A percentile compares a stretch with the other conserved stretches of the same genome.
phyloP scores from a whole-genome alignment of 768 basidiomycete genomes.

The Boletales sp. region DNA sequence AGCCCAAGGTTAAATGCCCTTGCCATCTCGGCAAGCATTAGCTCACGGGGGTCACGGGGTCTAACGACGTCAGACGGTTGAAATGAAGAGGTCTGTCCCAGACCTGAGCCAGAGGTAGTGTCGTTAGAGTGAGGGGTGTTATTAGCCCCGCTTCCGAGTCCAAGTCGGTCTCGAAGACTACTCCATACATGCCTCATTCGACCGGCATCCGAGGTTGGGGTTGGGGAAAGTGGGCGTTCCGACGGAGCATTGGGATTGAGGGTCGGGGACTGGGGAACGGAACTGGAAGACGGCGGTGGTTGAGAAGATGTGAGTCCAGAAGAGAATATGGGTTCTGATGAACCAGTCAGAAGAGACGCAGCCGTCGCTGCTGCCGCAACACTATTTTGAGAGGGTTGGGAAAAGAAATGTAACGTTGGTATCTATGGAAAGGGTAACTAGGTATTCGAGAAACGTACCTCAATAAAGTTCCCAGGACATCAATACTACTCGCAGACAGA shows the following conservation, averaged over 20 bases:
- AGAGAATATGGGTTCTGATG: constrained; percentile 60
- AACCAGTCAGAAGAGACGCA: constrained; percentile 75
- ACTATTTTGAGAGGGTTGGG: constrained; percentile 33
- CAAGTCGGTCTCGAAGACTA: constrained; percentile 64
- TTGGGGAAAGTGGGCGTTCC: constrained; percentile 38
- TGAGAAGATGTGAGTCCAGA: constrained; percentile 47
- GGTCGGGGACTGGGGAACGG: constrained; percentile 10
- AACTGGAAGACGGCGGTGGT: constrained; percentile 8
- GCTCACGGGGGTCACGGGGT: constrained; percentile 52
- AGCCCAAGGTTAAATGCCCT: constrained; percentile 75
- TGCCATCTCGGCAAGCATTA: constrained; percentile 79
- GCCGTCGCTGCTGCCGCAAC: constrained; percentile 93
- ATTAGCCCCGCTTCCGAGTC: constrained; percentile 36
- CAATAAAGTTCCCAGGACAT: constrained; percentile 77
- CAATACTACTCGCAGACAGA: constrained; percentile 72
- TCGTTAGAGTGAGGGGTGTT: constrained; percentile 12
- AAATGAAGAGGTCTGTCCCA: constrained; percentile 6
- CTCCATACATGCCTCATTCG: constrained; percentile 67
- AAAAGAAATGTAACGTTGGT: neutral
- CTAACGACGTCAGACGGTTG: constrained; percentile 10
- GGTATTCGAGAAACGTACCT: constrained; percentile 44
- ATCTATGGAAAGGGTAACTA: neutral
- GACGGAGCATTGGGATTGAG: constrained; percentile 17
- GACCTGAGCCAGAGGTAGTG: neutral
- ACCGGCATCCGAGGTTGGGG: constrained; percentile 36